Conservation (phyloP, 805 yeast species). For the Candida suzukii region DNA sequence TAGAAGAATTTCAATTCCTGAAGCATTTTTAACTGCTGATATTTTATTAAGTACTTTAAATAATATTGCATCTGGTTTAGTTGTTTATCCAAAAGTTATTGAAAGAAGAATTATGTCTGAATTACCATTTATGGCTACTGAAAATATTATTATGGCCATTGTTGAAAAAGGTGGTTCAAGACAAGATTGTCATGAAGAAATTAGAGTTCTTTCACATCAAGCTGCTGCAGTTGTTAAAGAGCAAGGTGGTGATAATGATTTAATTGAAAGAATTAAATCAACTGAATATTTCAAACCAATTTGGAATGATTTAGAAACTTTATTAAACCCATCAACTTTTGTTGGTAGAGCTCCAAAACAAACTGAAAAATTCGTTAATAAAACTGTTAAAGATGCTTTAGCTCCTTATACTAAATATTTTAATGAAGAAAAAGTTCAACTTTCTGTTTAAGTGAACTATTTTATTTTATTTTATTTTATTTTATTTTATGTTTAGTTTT, state of each 20-base stretch:
- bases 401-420: constrained; percentile 55
- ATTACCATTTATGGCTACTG: constrained; percentile 99
- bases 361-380: constrained; percentile 84
- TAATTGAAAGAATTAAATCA: constrained; percentile 77
- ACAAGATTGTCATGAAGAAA: constrained; percentile 97
- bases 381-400: constrained; percentile 80
- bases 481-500: no score
- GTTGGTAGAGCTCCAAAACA: constrained; percentile 99
- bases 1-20: constrained; percentile 93
- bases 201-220: constrained; percentile 93
- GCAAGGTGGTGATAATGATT: constrained; percentile 97
- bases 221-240: constrained; percentile 97
- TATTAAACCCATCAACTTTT: constrained; percentile 89
- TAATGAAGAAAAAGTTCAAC: constrained; percentile 61
- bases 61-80: constrained; percentile 91
- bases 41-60: constrained; percentile 81
- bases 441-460: constrained; percentile 79
- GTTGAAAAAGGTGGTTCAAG: constrained; percentile 96
- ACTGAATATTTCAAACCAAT: constrained; percentile 84
- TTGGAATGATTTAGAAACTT: constrained; percentile 70
- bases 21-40: constrained; percentile 95
- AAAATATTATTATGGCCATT: constrained; percentile 99
- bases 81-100: constrained; percentile 97
- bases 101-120: constrained; percentile 93
- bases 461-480: no score